Conservation (phyloP, 139 green algal species). For the Monoraphidium neglectum region DNA sequence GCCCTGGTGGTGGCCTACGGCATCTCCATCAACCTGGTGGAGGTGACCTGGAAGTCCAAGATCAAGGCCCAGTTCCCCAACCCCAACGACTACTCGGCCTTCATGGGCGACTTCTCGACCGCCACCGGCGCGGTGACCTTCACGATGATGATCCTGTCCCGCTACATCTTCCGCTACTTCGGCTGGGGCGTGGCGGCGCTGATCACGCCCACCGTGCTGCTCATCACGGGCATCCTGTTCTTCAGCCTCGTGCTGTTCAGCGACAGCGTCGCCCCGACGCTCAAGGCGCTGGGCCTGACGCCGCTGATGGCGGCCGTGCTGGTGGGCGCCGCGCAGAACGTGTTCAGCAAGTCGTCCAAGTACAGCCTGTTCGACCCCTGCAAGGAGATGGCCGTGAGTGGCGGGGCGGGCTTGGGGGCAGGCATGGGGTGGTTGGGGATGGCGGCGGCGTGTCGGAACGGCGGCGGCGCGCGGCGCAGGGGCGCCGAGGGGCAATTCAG, state of each 20-base stretch:
- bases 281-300: constrained; percentile 87
- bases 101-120: constrained; percentile 93
- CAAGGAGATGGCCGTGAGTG: constrained; percentile 97
- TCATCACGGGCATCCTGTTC: constrained; percentile 95
- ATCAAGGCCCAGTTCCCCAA: constrained; percentile 97
- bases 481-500: no score
- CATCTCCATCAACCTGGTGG: constrained; percentile 99
- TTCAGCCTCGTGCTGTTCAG: constrained; percentile 93
- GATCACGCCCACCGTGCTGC: constrained; percentile 96
- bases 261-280: constrained; percentile 71
- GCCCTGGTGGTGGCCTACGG: constrained; percentile 91
- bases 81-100: constrained; percentile 93
- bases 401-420: constrained; percentile 52
- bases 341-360: constrained; percentile 98
- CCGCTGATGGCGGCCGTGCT: constrained; percentile 95
- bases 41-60: constrained; percentile 99
- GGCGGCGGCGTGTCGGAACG: not conserved
- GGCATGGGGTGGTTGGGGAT: not conserved
- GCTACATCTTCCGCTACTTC: constrained; percentile 95
- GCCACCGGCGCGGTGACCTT: constrained; percentile 91
- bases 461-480: not conserved
- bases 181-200: constrained; percentile 95
- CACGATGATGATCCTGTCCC: constrained; percentile 95
- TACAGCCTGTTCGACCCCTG: constrained; percentile 99
- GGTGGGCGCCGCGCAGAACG: constrained; percentile 97